A percentile compares a stretch with the other conserved stretches of the same genome.
Conservation (phyloP, 352 stramenopile species). For the Halophytophthora batemanensis region DNA sequence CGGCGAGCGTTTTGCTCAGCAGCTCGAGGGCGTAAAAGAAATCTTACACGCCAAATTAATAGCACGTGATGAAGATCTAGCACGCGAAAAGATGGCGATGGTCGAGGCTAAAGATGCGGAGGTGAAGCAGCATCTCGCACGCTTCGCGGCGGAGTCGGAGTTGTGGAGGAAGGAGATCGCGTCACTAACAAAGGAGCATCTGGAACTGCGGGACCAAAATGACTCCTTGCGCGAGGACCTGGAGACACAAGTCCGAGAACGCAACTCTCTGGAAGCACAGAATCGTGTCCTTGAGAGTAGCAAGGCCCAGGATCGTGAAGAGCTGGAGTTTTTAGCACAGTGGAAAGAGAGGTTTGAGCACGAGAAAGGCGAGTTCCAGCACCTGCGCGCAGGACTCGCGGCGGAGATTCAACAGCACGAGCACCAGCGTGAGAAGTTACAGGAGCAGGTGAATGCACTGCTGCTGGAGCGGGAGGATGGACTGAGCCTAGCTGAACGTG, state of each 20-base stretch:
- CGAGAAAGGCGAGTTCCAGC: conserved; percentile 8
- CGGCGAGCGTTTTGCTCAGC: conserved; percentile 33
- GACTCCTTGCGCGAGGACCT: conserved; percentile 20
- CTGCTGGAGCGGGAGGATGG: conserved; percentile 23
- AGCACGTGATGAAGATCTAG: conserved; percentile 29
- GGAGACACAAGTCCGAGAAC: conserved; percentile 8
- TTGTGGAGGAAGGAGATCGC: conserved; percentile 46
- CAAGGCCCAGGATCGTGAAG: conserved; percentile 10
- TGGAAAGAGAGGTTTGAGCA: conserved; percentile 22
- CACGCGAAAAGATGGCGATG: conserved; percentile 27
- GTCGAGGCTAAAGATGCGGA: conserved; percentile 30
- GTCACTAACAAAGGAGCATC: conserved; percentile 34
- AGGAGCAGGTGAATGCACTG: conserved; percentile 21
- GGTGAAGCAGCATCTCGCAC: conserved; percentile 29
- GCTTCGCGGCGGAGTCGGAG: conserved; percentile 32
- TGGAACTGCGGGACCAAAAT: conserved; percentile 35
- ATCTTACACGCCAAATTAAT: conserved; percentile 42
- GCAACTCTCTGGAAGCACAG: conserved; percentile 10
- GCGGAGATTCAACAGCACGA: conserved; percentile 5
- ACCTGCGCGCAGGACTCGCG: conserved; percentile 8
- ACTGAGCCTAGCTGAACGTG: conserved; percentile 1
- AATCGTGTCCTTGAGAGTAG: conserved; percentile 9
- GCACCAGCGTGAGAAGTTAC: conserved; percentile 4
- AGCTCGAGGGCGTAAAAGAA: conserved; percentile 44
- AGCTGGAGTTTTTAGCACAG: conserved; percentile 14